phyloP scores from a whole-genome alignment of 352 stramenopile genomes.

The Phytophthora pisi region DNA sequence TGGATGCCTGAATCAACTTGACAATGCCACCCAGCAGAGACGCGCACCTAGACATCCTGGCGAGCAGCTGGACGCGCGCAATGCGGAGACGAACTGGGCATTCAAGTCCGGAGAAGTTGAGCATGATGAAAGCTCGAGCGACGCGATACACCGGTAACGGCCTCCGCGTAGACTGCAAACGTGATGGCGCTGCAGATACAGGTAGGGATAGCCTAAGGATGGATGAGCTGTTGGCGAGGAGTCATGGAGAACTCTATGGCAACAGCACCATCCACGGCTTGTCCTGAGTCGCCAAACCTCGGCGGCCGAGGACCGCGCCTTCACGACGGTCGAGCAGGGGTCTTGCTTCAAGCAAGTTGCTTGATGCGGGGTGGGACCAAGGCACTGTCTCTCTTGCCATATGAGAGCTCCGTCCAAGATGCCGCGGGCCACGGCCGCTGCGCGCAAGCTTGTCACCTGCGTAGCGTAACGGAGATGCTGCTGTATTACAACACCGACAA shows the following conservation, averaged over 20 bases:
- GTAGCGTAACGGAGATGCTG: constrained; percentile 2
- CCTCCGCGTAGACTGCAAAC: not conserved
- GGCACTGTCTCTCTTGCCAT: constrained; percentile 30
- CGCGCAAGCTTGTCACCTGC: not conserved
- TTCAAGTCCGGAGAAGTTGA: constrained; percentile 9
- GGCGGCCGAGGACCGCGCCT: not conserved
- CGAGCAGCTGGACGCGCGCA: constrained; percentile 7
- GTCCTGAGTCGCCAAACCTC: not conserved
- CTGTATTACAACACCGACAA: not conserved
- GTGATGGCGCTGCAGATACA: not conserved
- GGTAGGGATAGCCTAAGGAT: constrained; percentile 17
- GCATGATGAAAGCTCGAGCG: constrained; percentile 6
- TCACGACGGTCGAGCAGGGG: not conserved
- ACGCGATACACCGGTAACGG: not conserved
- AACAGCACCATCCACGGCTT: constrained; percentile 18
- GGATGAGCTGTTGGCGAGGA: constrained; percentile 6
- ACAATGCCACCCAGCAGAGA: not conserved
- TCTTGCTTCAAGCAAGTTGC: too few relatives aligned
- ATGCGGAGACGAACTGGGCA: constrained; percentile 9
- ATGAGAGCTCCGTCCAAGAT: constrained; percentile 22
- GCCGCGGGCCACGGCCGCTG: not conserved
- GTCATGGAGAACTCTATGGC: constrained; percentile 29
- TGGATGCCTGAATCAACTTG: not conserved
- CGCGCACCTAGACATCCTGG: not conserved
- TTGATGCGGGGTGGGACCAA: constrained; percentile 33